Base-by-base conservation (phyloP, 108 stramenopile species). In the Epithemia pelagica region DNA sequence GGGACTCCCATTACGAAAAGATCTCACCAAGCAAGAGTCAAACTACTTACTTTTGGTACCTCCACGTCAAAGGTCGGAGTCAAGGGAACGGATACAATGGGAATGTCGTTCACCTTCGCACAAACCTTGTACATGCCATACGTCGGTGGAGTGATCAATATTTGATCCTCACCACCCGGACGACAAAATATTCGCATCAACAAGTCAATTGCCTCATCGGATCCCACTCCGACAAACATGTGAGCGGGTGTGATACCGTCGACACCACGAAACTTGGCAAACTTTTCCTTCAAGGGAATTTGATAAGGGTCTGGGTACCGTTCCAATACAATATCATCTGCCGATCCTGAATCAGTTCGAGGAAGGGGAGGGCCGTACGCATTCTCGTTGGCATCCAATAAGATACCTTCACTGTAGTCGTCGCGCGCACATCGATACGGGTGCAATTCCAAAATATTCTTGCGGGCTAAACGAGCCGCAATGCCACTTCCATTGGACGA, bases 81-180 rank as follows among this genome's bases (percentile, higher is more conserved):
- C 75, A 96, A 79, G 22, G 90, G 92, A 62, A 82, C 90, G 8
- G 53, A 58, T 33, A 88, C 70, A 51, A 96, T 81, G 18, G 33
- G 64, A 1, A 96, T 95, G 75, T 97, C 95, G 71, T 97, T 96
- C 52, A 93, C 88, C 66, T 95, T 93, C 56, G 97, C 95, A 67
- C 93, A 96, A 30, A 97, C 96, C 74, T 91, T 94, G 80, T 97
- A 97, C 97, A 97, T 97, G 57, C 95, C 95, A 72, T 97, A 97
- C 5, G 95, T 97, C 2, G 97, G 95, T 22, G 97, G 97, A 25
- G 97, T 95, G 32, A 79, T 85, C 66, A 97, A 59, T 26, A 96
- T 89, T 52, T 85, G 77, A 65, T 91, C 89, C 53, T 78, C 62
- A 5, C 37, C 37, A 18, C 85, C 92, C 8, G 96, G 96, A 32